Conservation (phyloP, 73 alveolate genomes). For the Loxodes magnus region DNA sequence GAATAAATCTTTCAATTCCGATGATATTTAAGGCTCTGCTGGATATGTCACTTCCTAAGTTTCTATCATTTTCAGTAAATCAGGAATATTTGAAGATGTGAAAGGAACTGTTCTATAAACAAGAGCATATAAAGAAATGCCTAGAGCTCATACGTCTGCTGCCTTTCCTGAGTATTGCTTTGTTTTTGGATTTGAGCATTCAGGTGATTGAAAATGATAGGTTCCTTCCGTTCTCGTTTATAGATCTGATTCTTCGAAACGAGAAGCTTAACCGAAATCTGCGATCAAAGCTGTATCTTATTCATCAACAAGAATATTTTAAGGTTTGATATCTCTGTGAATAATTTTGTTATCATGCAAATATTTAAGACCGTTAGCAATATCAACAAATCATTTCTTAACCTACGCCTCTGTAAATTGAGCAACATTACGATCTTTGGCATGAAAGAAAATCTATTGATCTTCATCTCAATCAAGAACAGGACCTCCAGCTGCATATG, state of each 20-base stretch:
- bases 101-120: constrained; percentile 71
- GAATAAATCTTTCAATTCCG: constrained; percentile 49
- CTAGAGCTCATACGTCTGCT: constrained; percentile 94
- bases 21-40: constrained; percentile 36
- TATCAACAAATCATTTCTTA: constrained; percentile 45
- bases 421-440: constrained; percentile 22
- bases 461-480: constrained; percentile 85
- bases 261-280: constrained; percentile 79
- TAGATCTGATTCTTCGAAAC: constrained; percentile 45
- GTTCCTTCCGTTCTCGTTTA: constrained; percentile 82
- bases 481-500: constrained; percentile 73
- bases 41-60: constrained; percentile 29
- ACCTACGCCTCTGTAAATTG: constrained; percentile 47
- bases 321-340: constrained; percentile 94
- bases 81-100: constrained; percentile 53
- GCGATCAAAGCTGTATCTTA: constrained; percentile 71
- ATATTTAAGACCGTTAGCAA: constrained; percentile 55
- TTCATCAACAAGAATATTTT: constrained; percentile 79
- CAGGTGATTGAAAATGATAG: constrained; percentile 93
- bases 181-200: constrained; percentile 59
- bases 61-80: constrained; percentile 47
- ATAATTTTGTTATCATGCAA: constrained; percentile 78
- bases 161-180: constrained; percentile 81
- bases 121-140: constrained; percentile 74
- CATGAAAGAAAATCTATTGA: constrained; percentile 38